Base-by-base conservation (phyloP, 2,329 filamentous ascomycete species). In the Ceratocystis papillata region DNA sequence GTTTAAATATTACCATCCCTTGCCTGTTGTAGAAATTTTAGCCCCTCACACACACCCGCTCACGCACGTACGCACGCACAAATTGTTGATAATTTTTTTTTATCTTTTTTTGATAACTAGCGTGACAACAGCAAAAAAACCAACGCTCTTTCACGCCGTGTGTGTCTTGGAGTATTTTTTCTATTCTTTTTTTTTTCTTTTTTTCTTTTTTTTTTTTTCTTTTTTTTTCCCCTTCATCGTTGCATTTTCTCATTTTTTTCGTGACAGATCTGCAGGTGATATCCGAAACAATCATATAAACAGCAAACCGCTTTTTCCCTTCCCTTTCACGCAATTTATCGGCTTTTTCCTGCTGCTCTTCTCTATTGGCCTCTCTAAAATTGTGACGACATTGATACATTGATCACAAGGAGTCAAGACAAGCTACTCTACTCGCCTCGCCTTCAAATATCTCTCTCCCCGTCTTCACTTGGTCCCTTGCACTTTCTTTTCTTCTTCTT, bases 251-350 rank as follows among this genome's bases (percentile, higher is more conserved):
- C 25, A 33, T 12, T 7, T 28, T 57, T 30, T 28, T 17, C 20
- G 53, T 30, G 53, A 33, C 53, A 57, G 15, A 57, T 57, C 53
- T 57, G 53, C 53, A 57, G 25, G 53, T 22, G 22, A 57, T 25
- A 33, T 10, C 22, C 10, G 22, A n/a, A 50, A 41, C 37, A 50
- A n/a, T 7, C 46, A 50, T n/a, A 50, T n/a, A 12, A 57, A 57
- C 22, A n/a, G 28, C 53, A 28, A 10, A 15, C 22, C 5, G 12
- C 25, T 48, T 48, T 10, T 20, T 25, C 46, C n/a, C n/a, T 22
- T 25, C 22, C n/a, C 30, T 28, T 22, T 50, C 46, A 4, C 15
- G 2, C 46, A 50, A 22, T 20, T 50, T 50, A 22, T 50, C 46
- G n/a, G n/a, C 53, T 33, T 30, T 28, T 57, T 57, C 53, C 20